These are phyloP conservation scores for Chaetomiaceae sp. DNA, from an alignment of 2,329 filamentous ascomycete genomes.

Conservation along the genomic window DNA sequence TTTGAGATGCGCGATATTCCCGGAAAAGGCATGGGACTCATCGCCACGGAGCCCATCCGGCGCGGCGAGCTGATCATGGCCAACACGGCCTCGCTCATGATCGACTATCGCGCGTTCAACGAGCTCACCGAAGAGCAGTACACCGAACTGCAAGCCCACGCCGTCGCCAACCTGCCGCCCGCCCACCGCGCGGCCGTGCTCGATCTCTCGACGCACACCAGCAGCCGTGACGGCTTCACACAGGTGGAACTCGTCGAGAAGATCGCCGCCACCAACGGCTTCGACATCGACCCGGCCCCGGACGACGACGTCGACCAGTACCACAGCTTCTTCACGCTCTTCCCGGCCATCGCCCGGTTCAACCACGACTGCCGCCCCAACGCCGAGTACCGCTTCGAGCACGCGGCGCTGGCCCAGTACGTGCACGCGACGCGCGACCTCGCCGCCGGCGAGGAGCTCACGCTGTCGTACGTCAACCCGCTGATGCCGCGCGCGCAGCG, in stretches of 20 bases:
- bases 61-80: slow-evolving; percentile 35
- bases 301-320: slow-evolving; percentile 27
- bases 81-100: slow-evolving; percentile 33
- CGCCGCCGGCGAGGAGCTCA: slow-evolving; percentile 37
- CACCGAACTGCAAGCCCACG: slow-evolving; percentile 28
- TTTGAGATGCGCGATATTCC: slow-evolving; percentile 33
- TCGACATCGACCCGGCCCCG: slow-evolving; percentile 31
- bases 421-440: slow-evolving; percentile 36
- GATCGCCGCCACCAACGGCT: slow-evolving; percentile 34
- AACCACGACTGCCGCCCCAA: slow-evolving; percentile 43
- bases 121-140: slow-evolving; percentile 26
- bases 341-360: slow-evolving; percentile 36
- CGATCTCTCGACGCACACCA: slow-evolving; percentile 33
- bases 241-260: slow-evolving; percentile 29
- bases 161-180: slow-evolving; percentile 28
- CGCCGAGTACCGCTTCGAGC: slow-evolving; percentile 38
- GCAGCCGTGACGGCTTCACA: slow-evolving; percentile 16
- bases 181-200: slow-evolving; percentile 29
- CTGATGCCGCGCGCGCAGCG: slow-evolving; percentile 28
- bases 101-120: slow-evolving; percentile 35
- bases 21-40: slow-evolving; percentile 35
- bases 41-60: slow-evolving; percentile 30
- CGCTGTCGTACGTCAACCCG: slow-evolving; percentile 38
- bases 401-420: slow-evolving; percentile 33
- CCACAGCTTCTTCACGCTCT: slow-evolving; percentile 33